A percentile compares a stretch with the other conserved stretches of the same genome.
phyloP scores from a whole-genome alignment of 202 grass and related monocot species.

The Tripidium arundinaceum region DNA sequence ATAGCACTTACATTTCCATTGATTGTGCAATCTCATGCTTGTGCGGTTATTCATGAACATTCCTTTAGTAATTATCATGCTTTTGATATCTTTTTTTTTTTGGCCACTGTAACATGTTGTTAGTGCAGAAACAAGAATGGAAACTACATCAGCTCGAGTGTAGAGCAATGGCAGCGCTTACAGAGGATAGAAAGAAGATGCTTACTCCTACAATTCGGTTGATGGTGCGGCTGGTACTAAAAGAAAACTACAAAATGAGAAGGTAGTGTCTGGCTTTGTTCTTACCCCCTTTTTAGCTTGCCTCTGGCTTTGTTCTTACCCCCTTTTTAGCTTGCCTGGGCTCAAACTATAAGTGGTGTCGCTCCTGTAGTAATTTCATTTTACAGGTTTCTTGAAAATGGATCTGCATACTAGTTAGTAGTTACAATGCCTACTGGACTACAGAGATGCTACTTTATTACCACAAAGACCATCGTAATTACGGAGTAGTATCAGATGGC shows the following conservation, averaged over 20 bases:
- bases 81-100: not conserved
- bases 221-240: conserved; percentile 63
- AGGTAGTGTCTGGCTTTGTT: conserved; percentile 35
- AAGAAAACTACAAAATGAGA: conserved; percentile 60
- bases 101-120: not conserved
- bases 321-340: not conserved
- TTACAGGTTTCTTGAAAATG: not conserved
- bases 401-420: not conserved
- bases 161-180: conserved; percentile 44
- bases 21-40: not conserved
- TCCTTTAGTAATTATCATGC: not conserved
- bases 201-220: conserved; percentile 73
- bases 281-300: not conserved
- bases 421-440: not conserved
- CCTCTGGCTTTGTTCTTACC: not conserved
- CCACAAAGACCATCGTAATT: not conserved
- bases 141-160: conserved; percentile 83
- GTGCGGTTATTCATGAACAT: not conserved
- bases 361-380: not conserved
- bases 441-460: not conserved
- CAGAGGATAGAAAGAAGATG: conserved; percentile 72
- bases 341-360: not conserved
- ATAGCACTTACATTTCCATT: not conserved
- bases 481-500: not conserved
- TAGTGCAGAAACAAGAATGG: conserved; percentile 72